Percentiles rank a stretch among this genome's conserved stretches.
phyloP scores from a whole-genome alignment of 768 basidiomycete species.

The Trametes gibbosa region DNA sequence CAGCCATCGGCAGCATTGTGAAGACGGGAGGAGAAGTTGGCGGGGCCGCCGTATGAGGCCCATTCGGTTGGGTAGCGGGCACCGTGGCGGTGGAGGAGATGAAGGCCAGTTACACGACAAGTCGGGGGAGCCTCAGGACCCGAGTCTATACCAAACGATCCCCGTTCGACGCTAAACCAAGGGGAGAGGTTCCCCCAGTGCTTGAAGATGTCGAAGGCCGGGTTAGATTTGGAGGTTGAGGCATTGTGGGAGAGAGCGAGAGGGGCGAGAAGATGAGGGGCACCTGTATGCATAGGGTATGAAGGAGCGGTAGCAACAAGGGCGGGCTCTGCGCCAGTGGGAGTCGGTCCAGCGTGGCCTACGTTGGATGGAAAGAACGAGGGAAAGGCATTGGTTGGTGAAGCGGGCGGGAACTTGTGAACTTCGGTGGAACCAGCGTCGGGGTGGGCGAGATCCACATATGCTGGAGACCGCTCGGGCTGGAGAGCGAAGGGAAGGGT shows the following conservation, averaged over 20 bases:
- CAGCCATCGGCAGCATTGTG: slow-evolving; percentile 54
- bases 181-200: slow-evolving; percentile 86
- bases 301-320: slow-evolving; percentile 70
- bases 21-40: slow-evolving; percentile 53
- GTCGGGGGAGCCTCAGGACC: slow-evolving; percentile 65
- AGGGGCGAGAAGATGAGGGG: slow-evolving; percentile 56
- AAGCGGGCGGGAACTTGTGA: slow-evolving; percentile 68
- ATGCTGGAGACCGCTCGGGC: slow-evolving; percentile 8
- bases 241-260: slow-evolving; percentile 27
- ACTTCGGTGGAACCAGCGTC: slow-evolving; percentile 70
- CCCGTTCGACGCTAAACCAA: slow-evolving; percentile 73
- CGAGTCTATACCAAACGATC: slow-evolving; percentile 71
- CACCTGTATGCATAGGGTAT: slow-evolving; percentile 76
- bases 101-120: slow-evolving; percentile 71
- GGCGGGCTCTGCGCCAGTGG: slow-evolving; percentile 76
- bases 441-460: slow-evolving; percentile 51
- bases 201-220: slow-evolving; percentile 62
- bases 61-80: slow-evolving; percentile 66
- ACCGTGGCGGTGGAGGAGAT: slow-evolving; percentile 81
- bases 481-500: slow-evolving; percentile 29
- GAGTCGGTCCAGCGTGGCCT: slow-evolving; percentile 74
- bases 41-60: slow-evolving; percentile 62
- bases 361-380: slow-evolving; percentile 74
- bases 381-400: slow-evolving; percentile 71
- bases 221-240: slow-evolving; percentile 9